phyloP scores from a whole-genome alignment of 352 stramenopile species.

The Hyaloperonospora arabidopsidis region DNA sequence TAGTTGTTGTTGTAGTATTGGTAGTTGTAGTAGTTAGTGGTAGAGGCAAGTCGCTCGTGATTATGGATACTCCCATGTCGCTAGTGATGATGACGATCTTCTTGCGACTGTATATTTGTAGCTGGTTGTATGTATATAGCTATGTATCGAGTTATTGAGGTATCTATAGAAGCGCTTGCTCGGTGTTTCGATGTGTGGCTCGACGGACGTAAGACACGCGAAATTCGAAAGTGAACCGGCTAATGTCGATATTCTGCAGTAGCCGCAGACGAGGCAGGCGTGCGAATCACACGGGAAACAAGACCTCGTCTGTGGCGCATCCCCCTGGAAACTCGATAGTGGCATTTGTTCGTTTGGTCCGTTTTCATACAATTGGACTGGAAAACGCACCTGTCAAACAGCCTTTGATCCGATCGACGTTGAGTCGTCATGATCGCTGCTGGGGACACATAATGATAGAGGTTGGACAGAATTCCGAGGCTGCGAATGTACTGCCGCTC shows the following conservation, averaged over 20 bases:
- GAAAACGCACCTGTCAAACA: background rate
- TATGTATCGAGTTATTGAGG: background rate
- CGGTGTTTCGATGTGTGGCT: slow-evolving; percentile 5
- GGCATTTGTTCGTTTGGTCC: background rate
- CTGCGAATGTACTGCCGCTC: no score
- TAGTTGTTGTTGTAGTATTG: slow-evolving; percentile 2
- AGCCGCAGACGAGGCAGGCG: background rate
- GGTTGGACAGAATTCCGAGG: background rate
- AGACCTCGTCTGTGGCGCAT: background rate
- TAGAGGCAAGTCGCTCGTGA: slow-evolving; percentile 21
- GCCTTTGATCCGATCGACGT: background rate
- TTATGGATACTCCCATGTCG: slow-evolving; percentile 23
- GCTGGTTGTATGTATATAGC: no score
- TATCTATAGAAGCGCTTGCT: slow-evolving; percentile 12
- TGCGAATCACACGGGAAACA: no score
- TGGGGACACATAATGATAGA: no score
- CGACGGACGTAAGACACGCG: slow-evolving; percentile 18
- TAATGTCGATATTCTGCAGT: background rate
- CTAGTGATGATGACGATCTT: background rate
- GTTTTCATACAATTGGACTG: background rate
- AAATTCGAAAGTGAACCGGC: slow-evolving; percentile 27
- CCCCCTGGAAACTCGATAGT: background rate
- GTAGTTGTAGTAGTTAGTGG: background rate
- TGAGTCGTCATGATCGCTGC: background rate
- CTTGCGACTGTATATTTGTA: background rate